A percentile compares a stretch with the other conserved stretches of the same genome.
phyloP scores from a whole-genome alignment of 75 land plant species.

The Selaginella tamariscina region DNA sequence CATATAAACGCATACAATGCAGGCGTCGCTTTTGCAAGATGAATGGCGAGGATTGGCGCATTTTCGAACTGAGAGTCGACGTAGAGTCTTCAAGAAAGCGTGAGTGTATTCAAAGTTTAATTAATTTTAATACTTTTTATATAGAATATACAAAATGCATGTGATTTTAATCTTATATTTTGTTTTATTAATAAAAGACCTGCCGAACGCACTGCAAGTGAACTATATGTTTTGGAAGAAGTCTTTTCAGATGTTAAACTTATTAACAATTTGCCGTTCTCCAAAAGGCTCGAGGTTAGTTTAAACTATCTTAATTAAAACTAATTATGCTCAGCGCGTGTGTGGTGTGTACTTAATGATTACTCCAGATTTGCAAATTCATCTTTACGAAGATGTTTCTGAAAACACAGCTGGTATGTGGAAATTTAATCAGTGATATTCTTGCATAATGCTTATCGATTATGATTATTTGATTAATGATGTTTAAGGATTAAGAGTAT shows the following conservation, averaged over 20 bases:
- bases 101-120: not conserved
- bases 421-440: not conserved
- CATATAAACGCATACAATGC: not conserved
- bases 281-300: constrained; percentile 27
- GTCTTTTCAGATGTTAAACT: constrained; percentile 15
- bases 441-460: too few relatives aligned
- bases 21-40: not conserved
- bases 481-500: not conserved
- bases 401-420: constrained; percentile 18
- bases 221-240: constrained; percentile 28
- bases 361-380: constrained; percentile 23
- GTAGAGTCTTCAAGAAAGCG: constrained; percentile 26
- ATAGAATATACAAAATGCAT: not conserved
- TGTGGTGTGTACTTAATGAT: not conserved
- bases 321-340: not conserved
- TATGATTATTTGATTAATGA: not conserved
- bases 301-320: not conserved
- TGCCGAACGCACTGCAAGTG: constrained; percentile 23
- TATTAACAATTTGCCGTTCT: constrained; percentile 22
- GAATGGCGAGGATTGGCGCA: constrained; percentile 36
- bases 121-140: not conserved
- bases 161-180: not conserved
- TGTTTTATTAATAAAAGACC: constrained; percentile 14
- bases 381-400: constrained; percentile 17
- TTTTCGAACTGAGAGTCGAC: constrained; percentile 29